Percentiles rank a stretch among this genome's conserved stretches.
These are phyloP conservation scores for Aspergillus unguis DNA, from an alignment of 2,329 filamentous ascomycete genomes.

Conservation along the genomic window DNA sequence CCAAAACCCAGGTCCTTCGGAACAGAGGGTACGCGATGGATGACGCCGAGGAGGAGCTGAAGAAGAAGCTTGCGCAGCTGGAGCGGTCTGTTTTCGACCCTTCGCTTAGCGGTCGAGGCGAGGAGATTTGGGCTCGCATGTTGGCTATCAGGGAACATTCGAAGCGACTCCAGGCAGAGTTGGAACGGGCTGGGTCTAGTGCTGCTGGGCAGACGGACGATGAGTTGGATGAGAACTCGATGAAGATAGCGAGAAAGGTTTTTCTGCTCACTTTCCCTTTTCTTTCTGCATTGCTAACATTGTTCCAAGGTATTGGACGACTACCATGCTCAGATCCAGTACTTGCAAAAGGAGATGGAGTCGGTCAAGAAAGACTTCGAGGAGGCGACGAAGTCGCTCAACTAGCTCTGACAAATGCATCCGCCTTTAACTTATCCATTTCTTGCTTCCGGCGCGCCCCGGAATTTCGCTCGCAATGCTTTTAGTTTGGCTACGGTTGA, in stretches of 20 bases:
- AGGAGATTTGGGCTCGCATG: conserved; percentile 67
- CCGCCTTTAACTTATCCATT: neutral
- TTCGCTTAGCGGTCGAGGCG: conserved; percentile 56
- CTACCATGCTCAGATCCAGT: conserved; percentile 51
- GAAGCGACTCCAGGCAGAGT: conserved; percentile 57
- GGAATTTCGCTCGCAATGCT: conserved; percentile 4
- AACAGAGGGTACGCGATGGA: conserved; percentile 66
- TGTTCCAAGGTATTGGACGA: conserved; percentile 47
- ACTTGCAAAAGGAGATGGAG: conserved; percentile 60
- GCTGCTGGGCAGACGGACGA: conserved; percentile 41
- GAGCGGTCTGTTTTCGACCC: conserved; percentile 60
- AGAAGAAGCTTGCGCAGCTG: conserved; percentile 58
- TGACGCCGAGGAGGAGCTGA: conserved; percentile 60
- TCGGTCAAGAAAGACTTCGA: conserved; percentile 59
- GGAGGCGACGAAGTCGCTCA: conserved; percentile 48
- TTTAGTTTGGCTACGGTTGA: conserved; percentile 10
- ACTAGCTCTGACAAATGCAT: neutral
- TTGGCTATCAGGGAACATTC: conserved; percentile 59
- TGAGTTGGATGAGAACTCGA: conserved; percentile 55
- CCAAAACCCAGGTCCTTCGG: conserved; percentile 62
- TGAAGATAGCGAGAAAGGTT: conserved; percentile 62
- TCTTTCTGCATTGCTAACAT: conserved; percentile 29
- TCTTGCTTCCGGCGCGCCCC: neutral
- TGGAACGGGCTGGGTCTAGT: conserved; percentile 52
- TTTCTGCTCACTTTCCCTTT: conserved; percentile 17